Base-by-base conservation (phyloP, 129 eudicot genomes). In the sunflower (Helianthus annuus) region DNA sequence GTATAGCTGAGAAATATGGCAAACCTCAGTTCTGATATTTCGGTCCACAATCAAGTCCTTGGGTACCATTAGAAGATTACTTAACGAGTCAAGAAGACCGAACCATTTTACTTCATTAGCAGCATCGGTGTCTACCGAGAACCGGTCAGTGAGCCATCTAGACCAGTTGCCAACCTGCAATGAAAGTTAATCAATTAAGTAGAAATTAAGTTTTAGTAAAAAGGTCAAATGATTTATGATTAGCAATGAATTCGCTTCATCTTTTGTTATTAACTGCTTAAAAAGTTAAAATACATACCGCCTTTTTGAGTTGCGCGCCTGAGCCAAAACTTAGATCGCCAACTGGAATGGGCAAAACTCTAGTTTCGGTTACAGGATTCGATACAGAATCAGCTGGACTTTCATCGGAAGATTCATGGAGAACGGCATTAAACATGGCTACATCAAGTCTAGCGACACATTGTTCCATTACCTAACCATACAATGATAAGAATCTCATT, bases 291-390 rank as follows among this genome's bases (percentile, higher is more conserved):
- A 48, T 52, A 69, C 94, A 27, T 79, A 92, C 98, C 39, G 98
- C 83, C 68, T 87, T 89, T 75, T 92, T 89, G 14, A 92, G 95
- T 69, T 85, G 96, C 48, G 98, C 98, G 65, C 98, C 98, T 44
- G 98, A 92, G 7, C 96, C 90, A 74, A 92, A 92, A 80, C 96
- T 92, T 81, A 89, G 86, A 67, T 89, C 95, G 61, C 93, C 98
- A 48, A 89, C 91, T 56, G 91, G 95, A 75, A 89, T 85, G 32
- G 98, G 98, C 83, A 92, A 76, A 64, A 89, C 95, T 73, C 70
- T 83, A 45, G 95, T 77, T 56, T 89, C 91, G 8, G 87, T 78
- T 10, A 91, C 84, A 29, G 89, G 91, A 86, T 88, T 91, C 22
- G 87, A 86, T 64, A 83, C 86, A 59, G 91, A 85, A 86, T 80